Base-by-base conservation (phyloP, 495 filamentous ascomycete species). In the Parathielavia hyrcaniae region DNA sequence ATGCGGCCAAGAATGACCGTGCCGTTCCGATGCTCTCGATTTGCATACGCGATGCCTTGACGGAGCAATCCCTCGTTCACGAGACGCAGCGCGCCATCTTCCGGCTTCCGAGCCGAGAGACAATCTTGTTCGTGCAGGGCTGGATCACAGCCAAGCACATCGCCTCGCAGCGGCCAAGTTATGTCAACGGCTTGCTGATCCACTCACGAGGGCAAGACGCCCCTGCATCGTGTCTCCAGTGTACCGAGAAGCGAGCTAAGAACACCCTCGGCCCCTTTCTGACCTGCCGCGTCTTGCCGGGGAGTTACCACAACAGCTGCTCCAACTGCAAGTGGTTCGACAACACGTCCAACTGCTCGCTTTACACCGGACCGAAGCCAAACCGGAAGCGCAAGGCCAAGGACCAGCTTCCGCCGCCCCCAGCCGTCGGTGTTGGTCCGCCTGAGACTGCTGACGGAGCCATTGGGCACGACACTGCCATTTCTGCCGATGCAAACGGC, bases 241-340 rank as follows among this genome's bases (percentile, higher is more conserved):
- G 69, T 54, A 46, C 50, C 39, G 67, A 71, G 43, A 58, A 62
- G 19, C 63, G 67, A 2, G 45, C 45, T 32, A 68, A 68, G 41
- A 54, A 65, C 35, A 61, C 69, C 23, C 58, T 71, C 16, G 69
- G 69, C 1, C 69, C 69, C 1, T 71, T 71, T 19, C 40, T 68
- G 30, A 59, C 49, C 22, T 71, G 69, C 41, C 65, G 69, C 1
- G 41, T 62, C 12, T 43, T 71, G 14, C 59, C 60, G 5, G 69
- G 65, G 5, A 61, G 46, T 4, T 71, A 64, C 22, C 67, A 69
- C 38, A 68, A 68, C 57, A 69, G 69, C 54, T 71, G 69, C 51
- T 71, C 69, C 14, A 71, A 71, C 59, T 71, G 69, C 65, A 71
- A 71, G 60, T 71, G 69, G 69, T 71, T 71, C 39, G 69, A 71